Conservation (phyloP, 257 asterid species). For the Solanum peruvianum region DNA sequence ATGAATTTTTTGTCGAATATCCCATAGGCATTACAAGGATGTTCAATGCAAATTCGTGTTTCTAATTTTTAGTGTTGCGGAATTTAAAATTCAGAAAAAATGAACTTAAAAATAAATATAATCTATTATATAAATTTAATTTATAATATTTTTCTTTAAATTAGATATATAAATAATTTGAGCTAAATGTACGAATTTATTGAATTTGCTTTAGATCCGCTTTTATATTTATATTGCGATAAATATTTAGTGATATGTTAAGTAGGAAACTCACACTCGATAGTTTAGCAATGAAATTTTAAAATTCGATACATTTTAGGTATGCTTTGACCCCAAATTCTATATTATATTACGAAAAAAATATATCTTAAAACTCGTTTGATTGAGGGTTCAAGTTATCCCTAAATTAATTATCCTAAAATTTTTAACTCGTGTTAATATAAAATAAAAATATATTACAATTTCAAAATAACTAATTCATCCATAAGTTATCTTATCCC, state of each 20-base stretch:
- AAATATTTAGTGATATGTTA: too few relatives aligned
- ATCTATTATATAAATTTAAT: background rate
- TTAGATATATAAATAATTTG: background rate
- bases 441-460: too few relatives aligned
- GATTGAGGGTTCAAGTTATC: too few relatives aligned
- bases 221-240: too few relatives aligned
- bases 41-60: background rate
- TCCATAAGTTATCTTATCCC: too few relatives aligned
- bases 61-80: background rate
- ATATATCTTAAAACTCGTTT: too few relatives aligned
- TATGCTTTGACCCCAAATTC: background rate
- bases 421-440: background rate
- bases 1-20: background rate
- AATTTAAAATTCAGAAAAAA: background rate
- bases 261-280: too few relatives aligned
- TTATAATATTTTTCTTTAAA: background rate
- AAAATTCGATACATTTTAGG: too few relatives aligned
- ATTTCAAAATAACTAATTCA: background rate
- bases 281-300: too few relatives aligned
- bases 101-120: background rate
- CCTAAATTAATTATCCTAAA: too few relatives aligned
- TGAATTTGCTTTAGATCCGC: background rate
- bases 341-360: background rate
- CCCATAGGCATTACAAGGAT: background rate
- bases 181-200: background rate